Percentiles rank a stretch among this genome's conserved stretches.
Evolutionary conservation across 83 land plant species (phyloP).

Genomic region (Larix sibirica): DNA sequence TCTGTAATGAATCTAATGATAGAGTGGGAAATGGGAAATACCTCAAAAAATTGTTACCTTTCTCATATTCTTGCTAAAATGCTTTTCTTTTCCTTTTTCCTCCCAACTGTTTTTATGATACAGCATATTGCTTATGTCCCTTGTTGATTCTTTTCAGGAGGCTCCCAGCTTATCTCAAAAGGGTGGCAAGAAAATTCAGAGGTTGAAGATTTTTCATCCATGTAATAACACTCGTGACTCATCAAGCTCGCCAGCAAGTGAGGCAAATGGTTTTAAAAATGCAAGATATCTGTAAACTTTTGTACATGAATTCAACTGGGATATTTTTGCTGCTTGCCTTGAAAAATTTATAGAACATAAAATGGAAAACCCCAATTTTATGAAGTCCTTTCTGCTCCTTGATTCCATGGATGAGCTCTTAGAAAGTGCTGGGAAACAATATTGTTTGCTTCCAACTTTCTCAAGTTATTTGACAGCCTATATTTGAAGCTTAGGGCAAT

Average conservation of each 20-base stretch:
- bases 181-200: constrained; percentile 2
- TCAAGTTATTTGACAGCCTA: neutral
- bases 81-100: neutral
- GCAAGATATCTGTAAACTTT: neutral
- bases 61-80: neutral
- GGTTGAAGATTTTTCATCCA: neutral
- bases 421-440: neutral
- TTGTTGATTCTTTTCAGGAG: neutral
- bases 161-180: constrained; percentile 3
- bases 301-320: neutral
- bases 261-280: constrained; percentile 13
- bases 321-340: neutral
- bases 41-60: neutral
- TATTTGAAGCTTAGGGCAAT: neutral
- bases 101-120: too few relatives aligned
- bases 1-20: too few relatives aligned
- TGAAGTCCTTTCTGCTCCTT: neutral
- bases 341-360: neutral
- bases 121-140: neutral
- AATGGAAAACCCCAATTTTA: neutral
- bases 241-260: neutral
- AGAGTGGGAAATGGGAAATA: neutral
- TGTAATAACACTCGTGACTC: neutral
- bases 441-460: neutral
- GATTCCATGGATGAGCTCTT: neutral